Base-by-base conservation (phyloP, 768 basidiomycete genomes). In the Mycena vulgaris region DNA sequence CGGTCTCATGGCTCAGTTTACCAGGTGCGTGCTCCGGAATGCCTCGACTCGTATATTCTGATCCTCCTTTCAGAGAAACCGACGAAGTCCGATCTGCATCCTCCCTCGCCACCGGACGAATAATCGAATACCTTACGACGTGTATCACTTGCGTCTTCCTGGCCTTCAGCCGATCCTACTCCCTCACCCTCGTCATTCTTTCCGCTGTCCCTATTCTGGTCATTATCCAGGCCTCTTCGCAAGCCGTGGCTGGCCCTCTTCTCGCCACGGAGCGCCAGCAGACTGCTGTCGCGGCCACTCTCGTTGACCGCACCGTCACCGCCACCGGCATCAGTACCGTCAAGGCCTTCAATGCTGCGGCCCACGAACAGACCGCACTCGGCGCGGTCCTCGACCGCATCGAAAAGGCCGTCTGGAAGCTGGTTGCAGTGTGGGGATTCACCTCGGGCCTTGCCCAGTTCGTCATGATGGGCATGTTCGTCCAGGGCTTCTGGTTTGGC, bases 401-500 rank as follows among this genome's bases (percentile, higher is more conserved):
- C 8, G 83, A 84, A 25, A 70, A 58, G 0, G 85, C 88, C 7
- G 89, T 92, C 14, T 79, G 83, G 52, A 82, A 81, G 30, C 86
- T 94, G 51, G 88, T 90, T 66, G 77, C 84, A 27, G 85, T 97
- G 5, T 99, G 96, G 96, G 95, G 92, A 2, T 31, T 90, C 39
- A 90, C 91, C 5, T 81, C 86, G 2, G 93, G 89, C 23, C 68
- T 92, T 17, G 88, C 88, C 3, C 95, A 96, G 75, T 97, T 98
- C 77, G 86, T 93, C 66, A 89, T 93, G 75, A 92, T 96, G 87
- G 88, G 89, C 30, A 97, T 98, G 91, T 99, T 99, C 81, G 95
- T 99, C 10, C 93, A 96, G 76, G 96, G 92, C 0, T 99, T 99
- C 81, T 98, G 97, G 96, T 99, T 92, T 76, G 97, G 97, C 16